Evolutionary conservation across 805 yeast genomes (phyloP).

Genomic region (Kazachstania africana): DNA sequence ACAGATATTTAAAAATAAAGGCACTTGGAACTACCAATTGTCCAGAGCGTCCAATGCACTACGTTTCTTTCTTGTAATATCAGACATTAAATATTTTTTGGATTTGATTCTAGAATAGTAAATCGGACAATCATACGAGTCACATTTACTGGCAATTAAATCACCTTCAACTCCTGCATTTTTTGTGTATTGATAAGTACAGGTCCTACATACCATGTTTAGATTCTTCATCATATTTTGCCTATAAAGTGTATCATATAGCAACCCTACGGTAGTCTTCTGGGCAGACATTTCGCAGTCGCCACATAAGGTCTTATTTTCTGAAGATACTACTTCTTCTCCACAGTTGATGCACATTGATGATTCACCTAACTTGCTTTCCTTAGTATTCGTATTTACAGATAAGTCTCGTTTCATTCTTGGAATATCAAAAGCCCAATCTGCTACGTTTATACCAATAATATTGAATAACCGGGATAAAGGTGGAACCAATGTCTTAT

Average conservation of each 20-base stretch:
- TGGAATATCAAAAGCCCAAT: constrained; percentile 71
- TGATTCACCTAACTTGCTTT: constrained; percentile 3
- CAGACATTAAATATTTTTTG: constrained; percentile 18
- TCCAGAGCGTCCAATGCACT: constrained; percentile 9
- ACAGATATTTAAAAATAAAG: too few relatives aligned
- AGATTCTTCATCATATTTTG: constrained; percentile 17
- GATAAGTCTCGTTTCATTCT: constrained; percentile 10
- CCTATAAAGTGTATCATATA: not conserved
- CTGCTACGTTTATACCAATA: constrained; percentile 65
- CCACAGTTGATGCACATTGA: constrained; percentile 28
- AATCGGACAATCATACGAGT: constrained; percentile 53
- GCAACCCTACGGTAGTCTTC: constrained; percentile 11
- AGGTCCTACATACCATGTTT: constrained; percentile 27
- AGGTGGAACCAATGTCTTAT: constrained; percentile 79
- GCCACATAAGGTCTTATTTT: constrained; percentile 4
- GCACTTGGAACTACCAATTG: constrained; percentile 17
- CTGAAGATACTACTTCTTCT: constrained; percentile 23
- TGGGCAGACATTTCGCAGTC: constrained; percentile 4
- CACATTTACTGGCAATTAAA: constrained; percentile 31
- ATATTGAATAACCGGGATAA: constrained; percentile 72
- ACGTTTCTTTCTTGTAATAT: constrained; percentile 4
- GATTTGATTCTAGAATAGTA: constrained; percentile 44
- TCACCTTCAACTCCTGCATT: constrained; percentile 22
- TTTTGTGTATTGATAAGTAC: constrained; percentile 21
- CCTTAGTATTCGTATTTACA: constrained; percentile 3